Base-by-base conservation (phyloP, 768 basidiomycete species). In the Tylopilus sp. region DNA sequence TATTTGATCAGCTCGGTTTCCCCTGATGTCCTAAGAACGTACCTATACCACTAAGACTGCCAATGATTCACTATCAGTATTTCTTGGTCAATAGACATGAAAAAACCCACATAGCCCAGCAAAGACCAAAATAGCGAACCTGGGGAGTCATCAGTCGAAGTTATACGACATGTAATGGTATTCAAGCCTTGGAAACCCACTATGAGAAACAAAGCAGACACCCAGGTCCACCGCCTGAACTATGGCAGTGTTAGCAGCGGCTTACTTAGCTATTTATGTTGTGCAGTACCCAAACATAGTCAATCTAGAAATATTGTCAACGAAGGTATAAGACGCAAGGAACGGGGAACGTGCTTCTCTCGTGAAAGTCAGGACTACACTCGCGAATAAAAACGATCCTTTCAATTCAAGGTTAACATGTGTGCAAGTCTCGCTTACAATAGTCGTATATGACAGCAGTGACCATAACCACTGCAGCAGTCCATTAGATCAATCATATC, bases 91-190 rank as follows among this genome's bases (percentile, higher is more conserved):
- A 26, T 9, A 26, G 26, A 26, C 26, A 26, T 26, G 6, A 26
- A 4, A 26, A 36, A 9, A 49, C 59, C 1, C 40, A 62, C 59
- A 48, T n/a, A 20, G 35, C 26, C 48, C 52, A 52, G 35, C 47
- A 50, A 35, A 60, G 23, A 20, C 59, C 56, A 1, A 36, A 4
- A 26, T 58, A 61, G 28, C 59, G 59, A n/a, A 62, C 45, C 59
- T 61, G 11, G 12, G 17, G 17, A 6, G 13, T 1, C 3, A 2
- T 44, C 10, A 43, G 13, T 35, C 17, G 13, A 35, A 15, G 13
- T 3, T 17, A 35, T 13, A 35, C 17, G 17, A 35, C 12, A 12
- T 35, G 13, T 17, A 35, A 17, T 35, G 13, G 5, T 17, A 35
- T 13, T 15, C 11, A 35, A 13, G 33, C 35, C 18, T 51, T n/a